These are phyloP conservation scores for Mucor lusitanicus DNA, from an alignment of 371 early-diverging fungal genomes.

Conservation along the genomic window DNA sequence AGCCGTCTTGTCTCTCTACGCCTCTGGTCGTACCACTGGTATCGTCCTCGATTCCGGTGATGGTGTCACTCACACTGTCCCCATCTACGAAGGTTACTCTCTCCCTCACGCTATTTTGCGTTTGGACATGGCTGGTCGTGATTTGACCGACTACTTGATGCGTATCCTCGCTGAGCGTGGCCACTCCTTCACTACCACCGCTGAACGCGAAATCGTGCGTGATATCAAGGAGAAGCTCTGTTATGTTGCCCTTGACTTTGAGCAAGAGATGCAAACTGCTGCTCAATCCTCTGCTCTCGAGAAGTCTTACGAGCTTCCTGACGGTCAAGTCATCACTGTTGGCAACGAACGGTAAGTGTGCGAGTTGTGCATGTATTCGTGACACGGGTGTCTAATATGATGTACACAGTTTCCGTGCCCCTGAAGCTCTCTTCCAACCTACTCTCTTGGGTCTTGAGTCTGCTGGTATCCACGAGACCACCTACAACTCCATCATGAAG, in stretches of 20 bases:
- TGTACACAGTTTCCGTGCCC: constrained; percentile 86
- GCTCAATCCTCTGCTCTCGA: constrained; percentile 91
- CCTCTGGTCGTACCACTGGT: constrained; percentile 99
- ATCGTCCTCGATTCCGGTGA: constrained; percentile 99
- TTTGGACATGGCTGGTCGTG: constrained; percentile 95
- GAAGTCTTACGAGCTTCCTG: constrained; percentile 99
- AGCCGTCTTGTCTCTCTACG: constrained; percentile 97
- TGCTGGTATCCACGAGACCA: constrained; percentile 93
- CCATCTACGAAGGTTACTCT: constrained; percentile 99
- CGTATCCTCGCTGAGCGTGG: constrained; percentile 99
- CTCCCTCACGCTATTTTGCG: constrained; percentile 99
- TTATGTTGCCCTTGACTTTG: constrained; percentile 98
- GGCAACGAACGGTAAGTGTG: constrained; percentile 86
- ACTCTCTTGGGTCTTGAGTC: constrained; percentile 90
- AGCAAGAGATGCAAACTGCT: constrained; percentile 98
- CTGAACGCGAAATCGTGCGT: constrained; percentile 99
- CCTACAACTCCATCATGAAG: constrained; percentile 96
- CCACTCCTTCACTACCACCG: constrained; percentile 98
- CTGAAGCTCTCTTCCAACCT: constrained; percentile 99
- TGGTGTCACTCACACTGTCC: constrained; percentile 99
- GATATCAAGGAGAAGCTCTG: constrained; percentile 99
- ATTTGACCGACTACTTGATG: constrained; percentile 97
- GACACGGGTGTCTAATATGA: too few species aligned
- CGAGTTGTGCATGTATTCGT: background rate
- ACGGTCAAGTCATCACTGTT: constrained; percentile 98